phyloP scores from a whole-genome alignment of 768 basidiomycete species.

The Dioszegia crocea region DNA sequence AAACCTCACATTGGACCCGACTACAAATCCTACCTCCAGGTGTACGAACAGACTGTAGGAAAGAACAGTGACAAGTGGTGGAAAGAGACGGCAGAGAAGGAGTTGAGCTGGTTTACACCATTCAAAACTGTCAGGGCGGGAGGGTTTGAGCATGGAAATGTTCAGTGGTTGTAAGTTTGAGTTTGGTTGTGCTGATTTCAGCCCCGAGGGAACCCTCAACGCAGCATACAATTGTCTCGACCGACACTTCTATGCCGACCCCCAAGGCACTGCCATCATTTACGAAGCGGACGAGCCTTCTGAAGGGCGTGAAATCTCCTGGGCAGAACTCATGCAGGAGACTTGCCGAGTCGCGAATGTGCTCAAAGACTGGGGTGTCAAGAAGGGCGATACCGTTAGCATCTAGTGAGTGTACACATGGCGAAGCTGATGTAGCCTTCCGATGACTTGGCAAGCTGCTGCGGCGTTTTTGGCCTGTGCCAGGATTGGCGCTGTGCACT shows the following conservation, averaged over 20 bases:
- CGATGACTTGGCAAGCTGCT: conserved; percentile 67
- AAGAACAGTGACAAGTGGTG: conserved; percentile 79
- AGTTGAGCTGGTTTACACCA: conserved; percentile 79
- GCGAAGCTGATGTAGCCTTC: conserved; percentile 28
- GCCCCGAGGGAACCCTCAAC: conserved; percentile 84
- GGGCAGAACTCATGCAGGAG: conserved; percentile 79
- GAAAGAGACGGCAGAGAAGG: conserved; percentile 70
- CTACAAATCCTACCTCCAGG: conserved; percentile 65
- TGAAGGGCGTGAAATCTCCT: conserved; percentile 70
- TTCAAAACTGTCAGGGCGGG: conserved; percentile 84
- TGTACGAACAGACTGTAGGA: conserved; percentile 70
- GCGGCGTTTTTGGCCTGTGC: conserved; percentile 97
- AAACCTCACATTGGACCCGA: conserved; percentile 75
- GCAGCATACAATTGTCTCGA: conserved; percentile 98
- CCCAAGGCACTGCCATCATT: conserved; percentile 86
- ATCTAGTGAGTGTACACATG: conserved; percentile 26
- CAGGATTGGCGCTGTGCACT: conserved; percentile 92
- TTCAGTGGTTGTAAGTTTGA: conserved; percentile 70
- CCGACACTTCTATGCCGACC: conserved; percentile 86
- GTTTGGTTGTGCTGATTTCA: conserved; percentile 16
- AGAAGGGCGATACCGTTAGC: conserved; percentile 71
- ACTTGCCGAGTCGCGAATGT: conserved; percentile 88
- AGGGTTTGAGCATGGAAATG: conserved; percentile 75
- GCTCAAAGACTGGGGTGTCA: conserved; percentile 79
- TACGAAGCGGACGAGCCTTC: conserved; percentile 96